Percentiles rank a stretch among this genome's conserved stretches.
Conservation (phyloP, 2,329 filamentous ascomycete species). For the Colletotrichum costaricense region DNA sequence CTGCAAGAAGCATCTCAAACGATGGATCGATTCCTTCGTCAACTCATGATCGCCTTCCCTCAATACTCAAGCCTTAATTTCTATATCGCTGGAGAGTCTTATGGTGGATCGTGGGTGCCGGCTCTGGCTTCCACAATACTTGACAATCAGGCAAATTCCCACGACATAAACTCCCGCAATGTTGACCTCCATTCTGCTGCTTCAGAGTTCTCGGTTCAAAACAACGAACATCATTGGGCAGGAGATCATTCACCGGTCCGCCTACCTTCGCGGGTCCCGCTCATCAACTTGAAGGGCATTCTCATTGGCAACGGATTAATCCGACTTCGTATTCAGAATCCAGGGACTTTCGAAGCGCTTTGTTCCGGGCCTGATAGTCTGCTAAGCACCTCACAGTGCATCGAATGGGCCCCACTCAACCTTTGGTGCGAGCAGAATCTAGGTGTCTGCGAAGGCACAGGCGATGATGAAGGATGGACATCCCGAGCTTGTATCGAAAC, state of each 20-base stretch:
- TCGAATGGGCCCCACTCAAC: not conserved
- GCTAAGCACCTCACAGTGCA: not conserved
- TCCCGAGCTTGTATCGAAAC: not conserved
- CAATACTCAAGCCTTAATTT: not conserved
- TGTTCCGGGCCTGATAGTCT: not conserved
- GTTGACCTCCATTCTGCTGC: not conserved
- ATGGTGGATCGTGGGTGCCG: conserved; percentile 10
- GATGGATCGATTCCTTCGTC: not conserved
- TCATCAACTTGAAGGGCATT: conserved; percentile 6
- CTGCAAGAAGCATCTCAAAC: conserved; percentile 1
- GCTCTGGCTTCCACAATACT: not conserved
- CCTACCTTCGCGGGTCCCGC: not conserved
- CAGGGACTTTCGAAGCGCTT: conserved; percentile 2
- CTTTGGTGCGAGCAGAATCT: conserved; percentile 6
- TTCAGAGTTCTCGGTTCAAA: not conserved
- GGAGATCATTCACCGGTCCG: not conserved
- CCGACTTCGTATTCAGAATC: conserved; percentile 10
- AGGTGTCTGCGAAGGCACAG: not conserved
- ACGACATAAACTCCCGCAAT: not conserved
- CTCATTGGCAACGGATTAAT: conserved; percentile 16
- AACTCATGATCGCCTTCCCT: not conserved
- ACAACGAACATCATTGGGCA: not conserved
- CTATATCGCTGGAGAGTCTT: conserved; percentile 5
- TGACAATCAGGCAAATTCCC: not conserved
- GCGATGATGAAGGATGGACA: not conserved